These are phyloP conservation scores for Neurospora hispaniola DNA, from an alignment of 495 filamentous ascomycete species.

Conservation along the genomic window DNA sequence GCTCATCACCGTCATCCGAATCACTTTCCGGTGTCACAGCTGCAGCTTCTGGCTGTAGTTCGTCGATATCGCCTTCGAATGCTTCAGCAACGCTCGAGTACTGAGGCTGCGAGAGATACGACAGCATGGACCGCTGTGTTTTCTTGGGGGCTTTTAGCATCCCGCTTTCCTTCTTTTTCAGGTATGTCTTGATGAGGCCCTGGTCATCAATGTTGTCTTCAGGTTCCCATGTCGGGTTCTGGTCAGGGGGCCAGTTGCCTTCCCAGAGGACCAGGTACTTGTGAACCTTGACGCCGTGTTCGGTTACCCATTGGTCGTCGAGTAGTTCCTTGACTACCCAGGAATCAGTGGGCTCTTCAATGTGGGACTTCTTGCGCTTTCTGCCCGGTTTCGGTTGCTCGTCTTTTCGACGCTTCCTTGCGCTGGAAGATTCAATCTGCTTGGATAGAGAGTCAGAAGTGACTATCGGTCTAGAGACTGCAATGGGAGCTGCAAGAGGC, in stretches of 20 bases:
- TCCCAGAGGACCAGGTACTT: constrained; percentile 36
- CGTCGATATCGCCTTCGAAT: constrained; percentile 24
- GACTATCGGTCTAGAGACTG: not conserved
- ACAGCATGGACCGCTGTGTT: constrained; percentile 4
- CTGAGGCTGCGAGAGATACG: constrained; percentile 11
- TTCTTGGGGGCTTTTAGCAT: constrained; percentile 8
- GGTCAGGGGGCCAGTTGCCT: constrained; percentile 35
- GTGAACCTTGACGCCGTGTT: constrained; percentile 15
- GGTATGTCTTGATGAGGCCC: constrained; percentile 20
- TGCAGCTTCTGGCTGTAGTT: not conserved
- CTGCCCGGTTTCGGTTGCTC: constrained; percentile 3
- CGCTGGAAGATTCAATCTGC: not conserved
- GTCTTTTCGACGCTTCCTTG: not conserved
- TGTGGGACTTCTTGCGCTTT: constrained; percentile 3
- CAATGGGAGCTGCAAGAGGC: not conserved
- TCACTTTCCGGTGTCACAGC: constrained; percentile 1
- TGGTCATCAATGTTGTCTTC: constrained; percentile 27
- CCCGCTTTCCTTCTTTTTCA: constrained; percentile 17
- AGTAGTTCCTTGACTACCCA: constrained; percentile 32
- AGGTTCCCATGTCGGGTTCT: constrained; percentile 40
- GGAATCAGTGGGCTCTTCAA: constrained; percentile 5
- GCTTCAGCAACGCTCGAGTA: constrained; percentile 33
- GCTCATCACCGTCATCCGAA: constrained; percentile 4
- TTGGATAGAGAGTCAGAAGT: not conserved
- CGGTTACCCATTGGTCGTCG: constrained; percentile 18